Conservation (phyloP, 1,139 yeast species). For the Yamadazyma diddensiae region DNA sequence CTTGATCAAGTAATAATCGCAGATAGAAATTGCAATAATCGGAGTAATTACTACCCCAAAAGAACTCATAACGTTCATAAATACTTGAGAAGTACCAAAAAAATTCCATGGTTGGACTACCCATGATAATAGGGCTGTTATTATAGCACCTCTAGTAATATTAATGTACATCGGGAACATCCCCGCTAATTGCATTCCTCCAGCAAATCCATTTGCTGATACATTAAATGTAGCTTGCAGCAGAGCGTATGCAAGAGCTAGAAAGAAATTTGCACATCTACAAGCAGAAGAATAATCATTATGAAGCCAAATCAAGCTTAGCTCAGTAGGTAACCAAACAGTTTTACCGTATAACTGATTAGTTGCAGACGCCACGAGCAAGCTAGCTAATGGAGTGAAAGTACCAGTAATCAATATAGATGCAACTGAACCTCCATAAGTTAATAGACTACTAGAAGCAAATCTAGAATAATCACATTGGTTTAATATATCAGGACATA, state of each 20-base stretch:
- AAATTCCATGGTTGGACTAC: constrained; percentile 20
- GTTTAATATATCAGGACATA: constrained; percentile 39
- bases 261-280: constrained; percentile 33
- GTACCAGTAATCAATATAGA: constrained; percentile 20
- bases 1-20: constrained; percentile 11
- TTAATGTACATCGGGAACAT: constrained; percentile 28
- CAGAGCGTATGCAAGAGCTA: constrained; percentile 18
- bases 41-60: constrained; percentile 15
- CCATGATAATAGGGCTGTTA: constrained; percentile 19
- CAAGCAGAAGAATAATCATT: constrained; percentile 20
- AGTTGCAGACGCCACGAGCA: constrained; percentile 30
- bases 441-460: constrained; percentile 18
- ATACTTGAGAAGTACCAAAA: constrained; percentile 17
- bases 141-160: constrained; percentile 24
- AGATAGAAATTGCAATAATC: constrained; percentile 11
- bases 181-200: constrained; percentile 31
- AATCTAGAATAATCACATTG: constrained; percentile 44
- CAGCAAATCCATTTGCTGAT: constrained; percentile 22
- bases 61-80: constrained; percentile 14
- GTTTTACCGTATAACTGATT: constrained; percentile 14
- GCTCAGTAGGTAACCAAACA: constrained; percentile 37
- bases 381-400: constrained; percentile 20
- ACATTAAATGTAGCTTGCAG: constrained; percentile 24
- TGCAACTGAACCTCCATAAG: constrained; percentile 15
- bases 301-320: constrained; percentile 23